Percentiles rank a stretch among this genome's conserved stretches.
Conservation (phyloP, 2,329 filamentous ascomycete genomes). For the Chaetoscypha palmicola region DNA sequence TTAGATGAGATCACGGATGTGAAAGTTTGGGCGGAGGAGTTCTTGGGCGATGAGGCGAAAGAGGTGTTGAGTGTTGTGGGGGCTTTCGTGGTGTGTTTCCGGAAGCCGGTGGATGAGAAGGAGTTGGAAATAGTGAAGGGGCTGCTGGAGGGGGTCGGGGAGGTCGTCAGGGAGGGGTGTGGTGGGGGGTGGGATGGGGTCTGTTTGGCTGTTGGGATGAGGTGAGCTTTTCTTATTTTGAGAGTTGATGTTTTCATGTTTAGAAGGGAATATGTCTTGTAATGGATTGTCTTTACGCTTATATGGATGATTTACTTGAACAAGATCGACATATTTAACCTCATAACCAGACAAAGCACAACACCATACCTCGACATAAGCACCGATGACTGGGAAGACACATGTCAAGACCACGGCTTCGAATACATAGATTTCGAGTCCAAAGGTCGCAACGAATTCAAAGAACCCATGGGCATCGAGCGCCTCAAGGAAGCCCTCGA, state of each 20-base stretch:
- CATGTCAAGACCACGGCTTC: conserved; percentile 48
- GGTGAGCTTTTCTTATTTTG: not conserved
- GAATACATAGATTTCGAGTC: conserved; percentile 54
- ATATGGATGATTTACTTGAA: no score
- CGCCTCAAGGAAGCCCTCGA: conserved; percentile 55
- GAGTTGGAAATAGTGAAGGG: conserved; percentile 27
- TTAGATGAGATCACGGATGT: conserved; percentile 49
- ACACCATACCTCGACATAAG: conserved; percentile 32
- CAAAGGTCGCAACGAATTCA: conserved; percentile 44
- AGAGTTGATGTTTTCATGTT: no score
- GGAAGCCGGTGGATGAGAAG: conserved; percentile 32
- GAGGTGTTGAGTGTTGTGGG: conserved; percentile 58
- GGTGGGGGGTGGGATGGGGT: conserved; percentile 61
- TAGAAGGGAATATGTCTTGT: no score
- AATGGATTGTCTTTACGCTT: no score
- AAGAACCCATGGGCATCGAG: conserved; percentile 53
- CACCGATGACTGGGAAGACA: conserved; percentile 53
- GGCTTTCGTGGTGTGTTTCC: conserved; percentile 50
- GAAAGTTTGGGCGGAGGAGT: conserved; percentile 46
- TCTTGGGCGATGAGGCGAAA: conserved; percentile 52
- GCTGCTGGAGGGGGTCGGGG: conserved; percentile 46
- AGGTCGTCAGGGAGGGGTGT: conserved; percentile 48
- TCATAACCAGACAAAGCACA: conserved; percentile 14
- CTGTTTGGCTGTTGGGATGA: conserved; percentile 50
- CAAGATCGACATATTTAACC: no score